Conservation (phyloP, 345 rosid species). For the Eucalyptus coolabah region DNA sequence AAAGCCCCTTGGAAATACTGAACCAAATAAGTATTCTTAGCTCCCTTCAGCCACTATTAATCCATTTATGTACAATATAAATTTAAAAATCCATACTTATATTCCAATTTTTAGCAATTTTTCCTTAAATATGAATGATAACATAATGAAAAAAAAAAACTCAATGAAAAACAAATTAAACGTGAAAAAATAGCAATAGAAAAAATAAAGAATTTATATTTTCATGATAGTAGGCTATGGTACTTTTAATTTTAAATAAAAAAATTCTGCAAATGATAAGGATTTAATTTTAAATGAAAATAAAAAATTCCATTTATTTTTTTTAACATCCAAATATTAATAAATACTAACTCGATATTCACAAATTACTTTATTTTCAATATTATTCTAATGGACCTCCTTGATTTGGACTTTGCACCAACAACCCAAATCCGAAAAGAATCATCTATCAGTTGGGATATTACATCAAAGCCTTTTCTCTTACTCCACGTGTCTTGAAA, state of each 20-base stretch:
- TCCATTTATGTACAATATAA: neutral
- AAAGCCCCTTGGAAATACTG: rapidly evolving
- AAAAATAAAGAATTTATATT: neutral
- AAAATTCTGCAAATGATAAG: neutral
- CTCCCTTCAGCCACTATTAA: neutral
- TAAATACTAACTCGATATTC: neutral
- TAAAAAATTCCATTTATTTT: neutral
- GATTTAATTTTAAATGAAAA: neutral
- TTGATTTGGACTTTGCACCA: neutral
- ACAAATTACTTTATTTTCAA: neutral
- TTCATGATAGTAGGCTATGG: neutral
- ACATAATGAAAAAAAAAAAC: neutral
- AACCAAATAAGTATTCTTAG: too few relatives aligned
- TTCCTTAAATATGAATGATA: neutral
- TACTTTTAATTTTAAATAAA: neutral
- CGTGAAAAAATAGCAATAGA: neutral
- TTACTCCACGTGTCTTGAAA: neutral
- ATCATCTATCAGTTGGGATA: neutral
- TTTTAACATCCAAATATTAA: neutral
- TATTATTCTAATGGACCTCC: neutral
- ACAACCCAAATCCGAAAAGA: neutral
- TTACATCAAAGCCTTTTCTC: neutral
- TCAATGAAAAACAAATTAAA: neutral
- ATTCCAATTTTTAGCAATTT: neutral
- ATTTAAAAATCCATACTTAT: neutral